Base-by-base conservation (phyloP, 768 basidiomycete genomes). In the Lentinula guzmanii region DNA sequence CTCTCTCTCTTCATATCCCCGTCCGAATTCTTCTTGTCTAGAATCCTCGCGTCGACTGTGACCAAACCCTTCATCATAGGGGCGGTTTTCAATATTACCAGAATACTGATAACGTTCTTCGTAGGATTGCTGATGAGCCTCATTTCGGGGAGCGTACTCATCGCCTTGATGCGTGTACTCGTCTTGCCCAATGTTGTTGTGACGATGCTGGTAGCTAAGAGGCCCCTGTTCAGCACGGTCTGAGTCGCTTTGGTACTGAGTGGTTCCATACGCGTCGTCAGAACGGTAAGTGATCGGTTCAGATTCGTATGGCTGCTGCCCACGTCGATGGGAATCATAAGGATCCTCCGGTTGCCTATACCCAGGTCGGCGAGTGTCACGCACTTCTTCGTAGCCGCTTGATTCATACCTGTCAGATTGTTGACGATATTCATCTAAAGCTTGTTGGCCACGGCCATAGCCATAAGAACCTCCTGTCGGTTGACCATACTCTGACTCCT, bases 11-110 rank as follows among this genome's bases (percentile, higher is more conserved):
- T 43, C 18, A 58, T 52, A 37, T 28, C n/a, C 37, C 24, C 64
- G 66, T 42, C 67, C 68, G 18, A 64, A 65, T n/a, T 65, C 67
- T 13, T 64, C 45, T 55, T 54, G 58, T 24, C 61, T 56, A 39
- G 56, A 62, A 33, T 61, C 42, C 33, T 62, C 63, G 46, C 59
- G 56, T 13, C 57, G 62, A 13, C 37, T 8, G 9, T 39, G 37
- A 21, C 64, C 61, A 1, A 58, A 52, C 24, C 56, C 55, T 39
- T 60, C 65, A 41, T 55, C 61, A 9, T 53, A 65, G 55, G 59
- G 60, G 33, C 63, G 55, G 56, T 63, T 45, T 11, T 57, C 39
- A 5, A 11, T 16, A 48, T 8, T 2, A 24, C 55, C 55, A 56
- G 31, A 33, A 9, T 66, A 39, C 21, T 57, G 64, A 28, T 60